Evolutionary conservation across 257 asterid species (phyloP), one percentile per base, ranked within the genome.

Genomic region (Agastache rugosa): DNA sequence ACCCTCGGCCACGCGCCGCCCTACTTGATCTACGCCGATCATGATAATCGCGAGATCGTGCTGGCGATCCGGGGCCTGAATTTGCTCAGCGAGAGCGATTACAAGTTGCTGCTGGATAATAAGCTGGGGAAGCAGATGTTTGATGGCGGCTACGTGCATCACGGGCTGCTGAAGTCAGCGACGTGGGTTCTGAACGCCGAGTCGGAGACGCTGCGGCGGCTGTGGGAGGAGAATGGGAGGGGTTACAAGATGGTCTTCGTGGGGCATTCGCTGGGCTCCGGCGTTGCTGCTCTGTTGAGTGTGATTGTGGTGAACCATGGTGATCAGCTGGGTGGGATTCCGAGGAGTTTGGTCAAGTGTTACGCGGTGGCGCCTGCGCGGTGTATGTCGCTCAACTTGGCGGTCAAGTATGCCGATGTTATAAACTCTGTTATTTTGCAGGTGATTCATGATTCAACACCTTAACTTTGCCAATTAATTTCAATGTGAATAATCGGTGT

Each of bases 251-350:
- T 92, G 93, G 82, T 90, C 27, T 95, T 95, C 39, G 84, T 84
- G 0, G 99, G 99, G 67, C 99, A 95, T 85, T 95, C 99, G 16
- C 80, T 95, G 85, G 99, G 99, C 29, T 95, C 99, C 0, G 98
- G 99, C 11, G 96, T 95, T 8, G 97, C 97, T 0, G 81, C 99
- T 31, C 50, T 95, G 78, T 71, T 92, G 84, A 75, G 83, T 47
- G 83, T 95, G 62, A 88, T 95, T 78, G 96, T 84, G 59, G 98
- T 86, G 12, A 95, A 95, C 73, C 96, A 90, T 67, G 84, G 96
- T 64, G 68, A 86, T 77, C 69, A 42, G 23, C 73, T 95, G 8
- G 99, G 96, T 9, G 98, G 97, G 16, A 82, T 95, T 76, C 91
- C 99, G 2, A 77, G 98, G 87, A 72, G 77, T 70, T 71, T 89